These are phyloP conservation scores for Termitomyces sp. DNA, from an alignment of 768 basidiomycete genomes.

Conservation along the genomic window DNA sequence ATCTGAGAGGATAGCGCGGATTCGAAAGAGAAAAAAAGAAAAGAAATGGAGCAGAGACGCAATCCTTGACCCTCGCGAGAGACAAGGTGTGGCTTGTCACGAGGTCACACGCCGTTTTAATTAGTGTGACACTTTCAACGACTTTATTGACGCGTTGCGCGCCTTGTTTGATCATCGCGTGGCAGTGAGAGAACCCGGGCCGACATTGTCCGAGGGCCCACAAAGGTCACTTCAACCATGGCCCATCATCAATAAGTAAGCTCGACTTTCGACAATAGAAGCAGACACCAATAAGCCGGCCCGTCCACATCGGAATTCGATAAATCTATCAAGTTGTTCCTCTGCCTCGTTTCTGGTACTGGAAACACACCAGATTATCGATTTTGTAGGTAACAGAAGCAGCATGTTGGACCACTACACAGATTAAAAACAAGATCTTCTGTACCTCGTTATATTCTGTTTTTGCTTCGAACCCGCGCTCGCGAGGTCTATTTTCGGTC, in stretches of 20 bases:
- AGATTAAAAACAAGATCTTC: background rate
- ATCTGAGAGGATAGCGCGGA: conserved; percentile 7
- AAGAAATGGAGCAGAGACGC: conserved; percentile 4
- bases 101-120: conserved; percentile 14
- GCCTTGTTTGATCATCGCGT: conserved; percentile 15
- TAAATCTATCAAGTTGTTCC: background rate
- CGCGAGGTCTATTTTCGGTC: background rate
- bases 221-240: background rate
- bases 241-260: background rate
- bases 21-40: conserved; percentile 12
- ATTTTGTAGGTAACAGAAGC: background rate
- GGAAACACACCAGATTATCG: background rate
- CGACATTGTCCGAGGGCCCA: no score
- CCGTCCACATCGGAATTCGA: background rate
- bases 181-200: background rate
- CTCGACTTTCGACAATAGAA: background rate
- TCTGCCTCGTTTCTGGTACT: background rate
- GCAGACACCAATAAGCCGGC: background rate
- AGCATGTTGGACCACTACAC: background rate
- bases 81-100: conserved; percentile 12
- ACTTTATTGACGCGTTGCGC: conserved; percentile 32
- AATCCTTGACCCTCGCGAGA: conserved; percentile 6
- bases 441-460: background rate
- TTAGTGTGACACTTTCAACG: conserved; percentile 30
- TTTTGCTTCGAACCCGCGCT: background rate